Base-by-base conservation (phyloP, 805 yeast species). In the Candida nonsorbophila region DNA sequence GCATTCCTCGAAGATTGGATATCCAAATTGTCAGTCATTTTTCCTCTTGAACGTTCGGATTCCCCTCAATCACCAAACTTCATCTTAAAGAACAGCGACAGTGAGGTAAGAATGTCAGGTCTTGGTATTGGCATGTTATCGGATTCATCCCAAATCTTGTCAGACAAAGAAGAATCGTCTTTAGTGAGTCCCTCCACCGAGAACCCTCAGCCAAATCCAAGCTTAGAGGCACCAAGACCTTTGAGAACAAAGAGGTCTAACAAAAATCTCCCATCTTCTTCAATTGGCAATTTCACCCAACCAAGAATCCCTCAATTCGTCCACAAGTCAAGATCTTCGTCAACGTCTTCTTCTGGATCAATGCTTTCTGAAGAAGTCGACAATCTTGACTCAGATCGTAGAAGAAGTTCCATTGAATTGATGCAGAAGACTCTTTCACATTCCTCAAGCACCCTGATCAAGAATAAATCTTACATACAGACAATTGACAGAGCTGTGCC, bases 111-210 rank as follows among this genome's bases (percentile, higher is more conserved):
- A 15, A 45, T 56, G 54, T 32, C 45, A 16, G 66, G 66, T 4
- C 42, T 59, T 21, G 66, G 66, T 10, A 59, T 59, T 21, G 50
- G 53, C 34, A 44, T 57, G 19, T 34, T 49, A 9, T 30, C 37
- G 4, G 40, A 37, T 19, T 15, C 34, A 20, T 27, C 37, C 3
- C 19, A 23, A 15, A 19, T 20, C 5, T 23, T 13, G 16, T 18
- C 24, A 6, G 27, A 30, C 3, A 16, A 22, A 7, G 8, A 8
- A 8, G 7, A 9, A 22, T 8, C 8, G 7, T 22, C 24, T 22
- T 7, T 10, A n/a, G n/a, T n/a, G n/a, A n/a, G n/a, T n/a, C n/a
- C n/a, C n/a, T 18, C 20, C 20, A 7, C 20, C 9, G 20, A 7
- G 7, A 7, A 7, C 10, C 7, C 9, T 18, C 10, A 7, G 10